These are phyloP conservation scores for Pichia thaimueangensis DNA, from an alignment of 805 yeast genomes.

Conservation along the genomic window DNA sequence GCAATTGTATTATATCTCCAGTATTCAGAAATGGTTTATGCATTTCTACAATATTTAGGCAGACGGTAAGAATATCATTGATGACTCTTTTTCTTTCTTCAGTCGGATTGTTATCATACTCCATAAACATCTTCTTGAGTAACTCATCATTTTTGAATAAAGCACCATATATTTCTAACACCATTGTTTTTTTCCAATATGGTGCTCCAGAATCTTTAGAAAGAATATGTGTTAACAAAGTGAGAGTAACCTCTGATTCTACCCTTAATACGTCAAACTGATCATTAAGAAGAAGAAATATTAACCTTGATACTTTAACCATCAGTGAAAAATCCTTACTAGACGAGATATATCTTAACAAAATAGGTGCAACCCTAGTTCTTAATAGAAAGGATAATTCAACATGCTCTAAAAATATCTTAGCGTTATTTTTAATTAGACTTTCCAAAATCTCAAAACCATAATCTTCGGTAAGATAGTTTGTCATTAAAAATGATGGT, in stretches of 20 bases:
- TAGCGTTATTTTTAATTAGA: slow-evolving; percentile 56
- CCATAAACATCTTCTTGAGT: slow-evolving; percentile 46
- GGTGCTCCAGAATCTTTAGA: slow-evolving; percentile 49
- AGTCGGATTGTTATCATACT: slow-evolving; percentile 49
- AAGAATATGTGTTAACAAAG: slow-evolving; percentile 68
- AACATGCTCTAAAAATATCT: slow-evolving; percentile 46
- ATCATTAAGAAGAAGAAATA: slow-evolving; percentile 54
- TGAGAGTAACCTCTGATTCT: slow-evolving; percentile 77
- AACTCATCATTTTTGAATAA: slow-evolving; percentile 51
- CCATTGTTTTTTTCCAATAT: slow-evolving; percentile 66
- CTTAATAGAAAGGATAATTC: slow-evolving; percentile 66
- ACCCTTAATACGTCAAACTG: slow-evolving; percentile 58
- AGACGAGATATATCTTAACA: slow-evolving; percentile 58
- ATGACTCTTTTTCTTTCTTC: slow-evolving; percentile 56
- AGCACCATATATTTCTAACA: slow-evolving; percentile 65
- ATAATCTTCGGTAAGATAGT: slow-evolving; percentile 51
- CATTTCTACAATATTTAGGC: slow-evolving; percentile 33
- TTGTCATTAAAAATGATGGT: slow-evolving; percentile 47
- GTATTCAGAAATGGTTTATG: slow-evolving; percentile 30
- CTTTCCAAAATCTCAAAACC: slow-evolving; percentile 83
- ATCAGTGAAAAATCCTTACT: slow-evolving; percentile 58
- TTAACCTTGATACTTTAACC: slow-evolving; percentile 69
- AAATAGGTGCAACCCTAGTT: slow-evolving; percentile 65
- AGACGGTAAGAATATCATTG: slow-evolving; percentile 44
- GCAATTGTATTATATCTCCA: slow-evolving; percentile 29